Evolutionary conservation across 805 yeast species (phyloP).

Genomic region (Hanseniaspora mollemarum): DNA sequence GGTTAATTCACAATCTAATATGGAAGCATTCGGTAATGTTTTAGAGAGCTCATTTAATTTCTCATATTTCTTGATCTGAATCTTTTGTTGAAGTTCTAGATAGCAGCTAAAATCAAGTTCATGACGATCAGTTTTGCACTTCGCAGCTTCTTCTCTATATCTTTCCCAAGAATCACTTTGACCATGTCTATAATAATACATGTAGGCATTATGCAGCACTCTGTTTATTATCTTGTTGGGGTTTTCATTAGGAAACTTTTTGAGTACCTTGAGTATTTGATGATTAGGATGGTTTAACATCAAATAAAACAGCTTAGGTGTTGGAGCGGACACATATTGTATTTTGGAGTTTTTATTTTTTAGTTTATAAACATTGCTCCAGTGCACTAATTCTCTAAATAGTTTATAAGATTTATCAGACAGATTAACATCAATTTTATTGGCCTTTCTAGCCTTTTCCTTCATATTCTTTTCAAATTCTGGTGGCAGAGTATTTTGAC

Average conservation of each 20-base stretch:
- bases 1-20: neutral
- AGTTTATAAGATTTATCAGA: neutral
- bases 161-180: neutral
- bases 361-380: neutral
- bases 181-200: conserved; percentile 7
- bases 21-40: neutral
- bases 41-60: neutral
- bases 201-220: conserved; percentile 11
- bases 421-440: neutral
- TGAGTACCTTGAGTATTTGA: conserved; percentile 1
- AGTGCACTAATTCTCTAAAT: neutral
- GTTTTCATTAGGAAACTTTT: conserved; percentile 4
- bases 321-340: neutral
- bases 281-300: neutral
- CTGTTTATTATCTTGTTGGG: neutral
- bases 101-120: neutral
- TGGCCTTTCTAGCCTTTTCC: neutral
- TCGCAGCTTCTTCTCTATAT: neutral
- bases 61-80: neutral
- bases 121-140: neutral
- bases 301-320: neutral
- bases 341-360: neutral
- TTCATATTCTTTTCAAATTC: neutral
- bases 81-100: neutral
- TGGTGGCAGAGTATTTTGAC: neutral